phyloP scores from a whole-genome alignment of 176 grass and related monocot genomes.

The Metroxylon sagu region DNA sequence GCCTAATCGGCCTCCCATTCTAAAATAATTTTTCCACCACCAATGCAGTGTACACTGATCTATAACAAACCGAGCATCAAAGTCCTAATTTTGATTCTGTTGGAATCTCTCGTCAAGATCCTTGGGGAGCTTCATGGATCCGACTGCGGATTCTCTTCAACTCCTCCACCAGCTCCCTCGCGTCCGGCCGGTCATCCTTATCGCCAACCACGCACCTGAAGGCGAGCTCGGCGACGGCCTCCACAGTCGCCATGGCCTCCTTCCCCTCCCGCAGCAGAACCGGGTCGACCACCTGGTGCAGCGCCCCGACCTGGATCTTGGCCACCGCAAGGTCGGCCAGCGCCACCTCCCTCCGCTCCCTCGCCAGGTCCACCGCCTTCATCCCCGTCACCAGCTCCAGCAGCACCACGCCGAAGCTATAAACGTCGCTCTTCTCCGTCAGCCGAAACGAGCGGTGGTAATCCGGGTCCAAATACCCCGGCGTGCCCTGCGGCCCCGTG shows the following conservation, averaged over 20 bases:
- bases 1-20: too few species aligned
- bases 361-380: conserved; percentile 61
- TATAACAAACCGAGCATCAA: too few species aligned
- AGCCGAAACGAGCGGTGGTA: conserved; percentile 89
- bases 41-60: too few species aligned
- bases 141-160: conserved; percentile 56
- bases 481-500: conserved; percentile 91
- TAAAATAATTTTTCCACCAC: too few species aligned
- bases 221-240: conserved; percentile 69
- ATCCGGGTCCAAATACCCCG: conserved; percentile 87
- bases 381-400: conserved; percentile 86
- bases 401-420: conserved; percentile 96
- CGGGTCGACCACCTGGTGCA: conserved; percentile 73
- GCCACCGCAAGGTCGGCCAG: conserved; percentile 77
- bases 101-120: conserved; percentile 13
- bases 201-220: conserved; percentile 87
- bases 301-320: conserved; percentile 83
- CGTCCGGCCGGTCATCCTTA: conserved; percentile 86
- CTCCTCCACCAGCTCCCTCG: conserved; percentile 61
- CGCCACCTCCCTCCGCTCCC: conserved; percentile 74
- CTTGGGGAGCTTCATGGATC: not conserved
- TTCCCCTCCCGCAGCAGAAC: conserved; percentile 42
- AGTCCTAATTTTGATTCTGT: too few species aligned
- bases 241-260: conserved; percentile 42
- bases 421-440: conserved; percentile 95